phyloP scores from a whole-genome alignment of 2,329 filamentous ascomycete genomes.

The Beauveria scarabaeidicola region DNA sequence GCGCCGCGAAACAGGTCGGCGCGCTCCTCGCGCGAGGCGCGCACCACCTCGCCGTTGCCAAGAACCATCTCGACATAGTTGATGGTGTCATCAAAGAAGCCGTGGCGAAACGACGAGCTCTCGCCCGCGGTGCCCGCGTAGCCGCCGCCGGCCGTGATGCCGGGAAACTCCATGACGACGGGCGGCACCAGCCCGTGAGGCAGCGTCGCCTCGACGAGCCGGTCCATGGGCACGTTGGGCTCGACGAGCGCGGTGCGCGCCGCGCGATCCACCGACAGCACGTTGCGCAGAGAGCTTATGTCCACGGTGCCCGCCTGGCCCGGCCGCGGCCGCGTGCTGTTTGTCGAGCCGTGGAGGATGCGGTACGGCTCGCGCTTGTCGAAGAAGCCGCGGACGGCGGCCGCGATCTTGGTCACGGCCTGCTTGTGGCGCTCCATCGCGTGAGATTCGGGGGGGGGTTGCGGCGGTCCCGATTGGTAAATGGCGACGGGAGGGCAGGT shows the following conservation, averaged over 20 bases:
- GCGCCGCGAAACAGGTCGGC: constrained; percentile 57
- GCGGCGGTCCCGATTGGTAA: background rate
- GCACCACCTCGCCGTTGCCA: constrained; percentile 55
- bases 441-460: background rate
- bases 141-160: constrained; percentile 65
- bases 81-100: constrained; percentile 62
- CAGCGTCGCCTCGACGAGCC: constrained; percentile 56
- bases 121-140: constrained; percentile 65
- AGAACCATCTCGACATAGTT: constrained; percentile 60
- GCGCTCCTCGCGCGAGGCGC: constrained; percentile 33
- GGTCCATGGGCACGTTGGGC: constrained; percentile 69
- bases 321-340: constrained; percentile 53
- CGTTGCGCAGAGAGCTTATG: constrained; percentile 54
- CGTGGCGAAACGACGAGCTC: constrained; percentile 60
- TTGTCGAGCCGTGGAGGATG: constrained; percentile 70
- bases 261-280: constrained; percentile 52
- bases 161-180: constrained; percentile 69
- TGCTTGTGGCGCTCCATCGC: constrained; percentile 44
- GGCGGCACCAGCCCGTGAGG: constrained; percentile 58
- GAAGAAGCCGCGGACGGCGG: constrained; percentile 40
- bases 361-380: constrained; percentile 51
- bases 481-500: too few relatives aligned
- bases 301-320: constrained; percentile 40
- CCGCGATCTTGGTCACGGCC: constrained; percentile 38
- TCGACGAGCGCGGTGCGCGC: constrained; percentile 57